Conservation (phyloP, 2,329 filamentous ascomycete genomes). For the Epichloe elymi region DNA sequence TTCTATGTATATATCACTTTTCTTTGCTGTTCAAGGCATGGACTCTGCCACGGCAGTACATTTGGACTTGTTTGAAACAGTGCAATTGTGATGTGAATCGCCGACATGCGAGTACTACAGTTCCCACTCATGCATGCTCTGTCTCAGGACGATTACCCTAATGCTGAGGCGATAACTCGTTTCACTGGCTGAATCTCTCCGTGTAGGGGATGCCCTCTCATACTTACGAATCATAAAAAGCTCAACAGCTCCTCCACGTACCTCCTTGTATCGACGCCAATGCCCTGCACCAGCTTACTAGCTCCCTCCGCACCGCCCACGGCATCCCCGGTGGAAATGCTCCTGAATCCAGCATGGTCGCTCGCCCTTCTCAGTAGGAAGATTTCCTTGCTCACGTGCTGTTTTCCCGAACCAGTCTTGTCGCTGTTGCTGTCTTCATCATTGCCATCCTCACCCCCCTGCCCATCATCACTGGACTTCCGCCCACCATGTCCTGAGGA, state of each 20-base stretch:
- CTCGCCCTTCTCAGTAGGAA: slow-evolving; percentile 47
- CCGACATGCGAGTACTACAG: not conserved
- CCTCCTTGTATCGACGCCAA: slow-evolving; percentile 62
- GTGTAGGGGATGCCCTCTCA: no score
- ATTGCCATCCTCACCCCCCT: slow-evolving; percentile 8
- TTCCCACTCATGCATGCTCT: no score
- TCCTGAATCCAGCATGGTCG: slow-evolving; percentile 33
- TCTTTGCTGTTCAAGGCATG: not conserved
- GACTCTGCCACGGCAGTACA: not conserved
- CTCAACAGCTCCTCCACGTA: slow-evolving; percentile 64
- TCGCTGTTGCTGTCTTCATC: not conserved
- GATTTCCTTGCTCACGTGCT: slow-evolving; percentile 39
- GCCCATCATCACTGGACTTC: no score
- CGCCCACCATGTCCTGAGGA: not conserved
- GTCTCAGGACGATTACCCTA: no score
- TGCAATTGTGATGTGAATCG: not conserved
- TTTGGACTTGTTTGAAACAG: not conserved
- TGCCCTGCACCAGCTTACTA: slow-evolving; percentile 53
- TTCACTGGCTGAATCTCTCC: no score
- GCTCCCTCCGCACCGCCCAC: slow-evolving; percentile 40
- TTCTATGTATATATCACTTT: slow-evolving; percentile 2
- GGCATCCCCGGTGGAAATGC: slow-evolving; percentile 21
- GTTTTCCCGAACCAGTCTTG: slow-evolving; percentile 1
- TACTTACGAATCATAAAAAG: slow-evolving; percentile 23
- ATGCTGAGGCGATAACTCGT: no score